A percentile compares a stretch with the other conserved stretches of the same genome.
Evolutionary conservation across 768 basidiomycete species (phyloP).

Genomic region (Podaxis sp.): DNA sequence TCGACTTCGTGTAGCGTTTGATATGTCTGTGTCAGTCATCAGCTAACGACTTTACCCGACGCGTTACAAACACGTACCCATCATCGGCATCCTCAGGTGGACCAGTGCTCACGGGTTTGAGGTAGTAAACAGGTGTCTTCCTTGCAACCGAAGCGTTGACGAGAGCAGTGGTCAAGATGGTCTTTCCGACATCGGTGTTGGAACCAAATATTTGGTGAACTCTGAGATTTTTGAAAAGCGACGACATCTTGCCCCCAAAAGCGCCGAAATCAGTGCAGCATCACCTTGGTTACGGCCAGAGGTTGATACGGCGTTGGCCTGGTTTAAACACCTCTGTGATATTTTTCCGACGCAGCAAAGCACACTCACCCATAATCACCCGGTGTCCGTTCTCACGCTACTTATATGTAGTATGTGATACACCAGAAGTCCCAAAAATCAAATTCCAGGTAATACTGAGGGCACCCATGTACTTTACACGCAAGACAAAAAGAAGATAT

Average conservation of each 20-base stretch:
- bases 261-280: not conserved
- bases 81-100: slow-evolving; percentile 80
- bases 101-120: slow-evolving; percentile 94
- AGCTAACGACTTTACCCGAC: not conserved
- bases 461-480: not conserved
- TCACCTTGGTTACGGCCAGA: not conserved
- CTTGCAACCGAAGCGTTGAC: slow-evolving; percentile 69
- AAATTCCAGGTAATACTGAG: not conserved
- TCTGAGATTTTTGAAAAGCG: slow-evolving; percentile 82
- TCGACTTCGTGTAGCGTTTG: slow-evolving; percentile 42
- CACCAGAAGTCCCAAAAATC: not conserved
- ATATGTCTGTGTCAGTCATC: slow-evolving; percentile 55
- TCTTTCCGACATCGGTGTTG: slow-evolving; percentile 96
- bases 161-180: slow-evolving; percentile 83
- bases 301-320: not conserved
- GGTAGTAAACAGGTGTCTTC: slow-evolving; percentile 56
- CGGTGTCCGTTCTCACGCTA: slow-evolving; percentile 4
- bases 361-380: not conserved
- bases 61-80: slow-evolving; percentile 44
- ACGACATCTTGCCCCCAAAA: slow-evolving; percentile 50
- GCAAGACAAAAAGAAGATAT: not conserved
- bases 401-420: too few relatives aligned
- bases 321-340: not conserved
- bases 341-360: not conserved
- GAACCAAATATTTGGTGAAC: slow-evolving; percentile 93